A percentile compares a stretch with the other conserved stretches of the same genome.
Evolutionary conservation across 2,329 filamentous ascomycete species (phyloP).

Genomic region (Aspergillus brasiliensis): DNA sequence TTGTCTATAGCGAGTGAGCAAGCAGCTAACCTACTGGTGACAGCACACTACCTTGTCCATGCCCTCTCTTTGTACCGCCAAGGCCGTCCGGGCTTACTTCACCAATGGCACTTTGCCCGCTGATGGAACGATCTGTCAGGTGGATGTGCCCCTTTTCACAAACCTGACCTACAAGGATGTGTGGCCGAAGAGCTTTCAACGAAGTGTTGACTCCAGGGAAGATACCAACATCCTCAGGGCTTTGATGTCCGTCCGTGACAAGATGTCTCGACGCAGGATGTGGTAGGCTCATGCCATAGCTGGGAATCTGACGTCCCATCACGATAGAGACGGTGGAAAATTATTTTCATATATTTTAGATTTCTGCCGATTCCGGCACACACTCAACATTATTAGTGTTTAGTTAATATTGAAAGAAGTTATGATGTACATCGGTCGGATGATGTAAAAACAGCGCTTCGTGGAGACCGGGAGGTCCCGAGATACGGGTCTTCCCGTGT

Average conservation of each 20-base stretch:
- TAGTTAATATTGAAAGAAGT: no score
- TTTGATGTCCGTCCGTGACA: neutral
- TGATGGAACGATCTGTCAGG: neutral
- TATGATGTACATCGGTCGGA: no score
- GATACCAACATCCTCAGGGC: neutral
- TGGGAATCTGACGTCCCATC: no score
- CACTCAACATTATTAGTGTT: no score
- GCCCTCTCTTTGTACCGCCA: slow-evolving; percentile 2
- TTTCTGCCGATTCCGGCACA: no score
- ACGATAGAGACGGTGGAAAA: no score
- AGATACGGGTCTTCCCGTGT: no score
- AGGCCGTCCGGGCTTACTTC: slow-evolving; percentile 6
- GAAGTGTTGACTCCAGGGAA: neutral
- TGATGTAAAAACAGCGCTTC: no score
- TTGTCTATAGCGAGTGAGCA: neutral
- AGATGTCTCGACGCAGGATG: neutral
- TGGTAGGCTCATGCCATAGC: neutral
- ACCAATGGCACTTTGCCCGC: slow-evolving; percentile 4
- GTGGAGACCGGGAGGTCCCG: no score
- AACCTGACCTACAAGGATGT: neutral
- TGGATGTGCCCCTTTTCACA: neutral
- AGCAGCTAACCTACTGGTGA: neutral
- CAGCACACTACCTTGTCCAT: slow-evolving; percentile 5
- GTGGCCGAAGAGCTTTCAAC: neutral
- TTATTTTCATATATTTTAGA: no score